These are phyloP conservation scores for Metarhizium humberi DNA, from an alignment of 2,329 filamentous ascomycete genomes.

Conservation along the genomic window DNA sequence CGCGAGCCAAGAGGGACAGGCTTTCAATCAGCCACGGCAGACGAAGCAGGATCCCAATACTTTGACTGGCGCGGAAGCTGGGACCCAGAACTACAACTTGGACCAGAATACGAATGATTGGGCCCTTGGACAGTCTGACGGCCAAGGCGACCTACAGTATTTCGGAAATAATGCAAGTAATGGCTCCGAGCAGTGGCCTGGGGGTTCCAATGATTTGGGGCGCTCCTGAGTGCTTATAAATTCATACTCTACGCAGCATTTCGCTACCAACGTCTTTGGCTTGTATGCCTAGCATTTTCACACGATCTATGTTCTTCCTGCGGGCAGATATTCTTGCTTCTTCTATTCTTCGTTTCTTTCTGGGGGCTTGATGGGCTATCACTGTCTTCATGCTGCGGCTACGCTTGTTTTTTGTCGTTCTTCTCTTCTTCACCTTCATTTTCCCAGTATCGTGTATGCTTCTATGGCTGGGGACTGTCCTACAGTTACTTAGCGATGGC, in stretches of 20 bases:
- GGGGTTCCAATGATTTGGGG: not conserved
- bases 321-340: no score
- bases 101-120: not conserved
- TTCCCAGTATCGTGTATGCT: no score
- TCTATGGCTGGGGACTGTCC: no score
- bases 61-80: not conserved
- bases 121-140: not conserved
- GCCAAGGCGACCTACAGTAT: not conserved
- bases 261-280: not conserved
- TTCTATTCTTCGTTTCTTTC: not conserved
- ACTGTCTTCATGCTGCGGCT: no score
- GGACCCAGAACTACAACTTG: not conserved
- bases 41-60: slow-evolving; percentile 11
- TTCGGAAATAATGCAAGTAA: not conserved
- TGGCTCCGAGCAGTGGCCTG: slow-evolving; percentile 1
- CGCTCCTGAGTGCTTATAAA: not conserved
- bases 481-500: no score
- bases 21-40: slow-evolving; percentile 11
- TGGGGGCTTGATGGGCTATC: not conserved
- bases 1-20: slow-evolving; percentile 7
- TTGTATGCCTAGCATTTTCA: not conserved
- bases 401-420: no score
- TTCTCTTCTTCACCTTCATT: no score
- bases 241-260: not conserved
- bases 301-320: not conserved